Base-by-base conservation (phyloP, 2,329 filamentous ascomycete species). In the Curvularia spicifera region DNA sequence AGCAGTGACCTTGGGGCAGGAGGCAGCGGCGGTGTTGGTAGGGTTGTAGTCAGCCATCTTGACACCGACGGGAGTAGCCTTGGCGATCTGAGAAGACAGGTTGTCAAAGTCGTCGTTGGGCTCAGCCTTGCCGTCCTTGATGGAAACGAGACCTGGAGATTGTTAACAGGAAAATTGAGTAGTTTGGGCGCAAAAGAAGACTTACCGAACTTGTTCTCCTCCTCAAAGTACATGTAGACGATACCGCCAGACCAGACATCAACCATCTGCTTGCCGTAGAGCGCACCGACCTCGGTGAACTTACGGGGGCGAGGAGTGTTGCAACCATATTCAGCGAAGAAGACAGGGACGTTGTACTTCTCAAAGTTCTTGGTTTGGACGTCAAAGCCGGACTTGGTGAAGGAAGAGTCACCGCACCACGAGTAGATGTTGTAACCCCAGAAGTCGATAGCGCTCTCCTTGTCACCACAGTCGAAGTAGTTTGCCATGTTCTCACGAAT, bases 381-480 rank as follows among this genome's bases (percentile, higher is more conserved):
- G 65, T 89, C 83, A 80, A 93, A 99, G 53, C 92, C 91, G 3
- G 95, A 97, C 59, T 83, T 75, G 35, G 83, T 74, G 81, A 90
- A 95, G 71, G 83, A 87, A 73, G 91, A 96, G 69, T 93, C 78
- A 68, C 94, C 95, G 78, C 95, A 99, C 95, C 95, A 99, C 52
- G 93, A 96, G 85, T 99, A 99, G 81, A 98, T 97, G 85, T 99
- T 99, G 89, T 98, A 98, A 59, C 95, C 95, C 91, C 93, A 99
- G 84, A 96, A 98, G 80, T 99, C 95, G 66, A 98, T 97, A 60
- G 90, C 78, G 73, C 80, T 79, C 8, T 82, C 80, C 33, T 51
- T 18, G 59, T 82, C 75, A 60, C 93, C 91, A 76, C 95, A 99
- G 84, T 97, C 93, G 82, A 99, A 97, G 85, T 96, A 99, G 76